Evolutionary conservation across 495 filamentous ascomycete species (phyloP).

Genomic region (Aspergillus leporis): DNA sequence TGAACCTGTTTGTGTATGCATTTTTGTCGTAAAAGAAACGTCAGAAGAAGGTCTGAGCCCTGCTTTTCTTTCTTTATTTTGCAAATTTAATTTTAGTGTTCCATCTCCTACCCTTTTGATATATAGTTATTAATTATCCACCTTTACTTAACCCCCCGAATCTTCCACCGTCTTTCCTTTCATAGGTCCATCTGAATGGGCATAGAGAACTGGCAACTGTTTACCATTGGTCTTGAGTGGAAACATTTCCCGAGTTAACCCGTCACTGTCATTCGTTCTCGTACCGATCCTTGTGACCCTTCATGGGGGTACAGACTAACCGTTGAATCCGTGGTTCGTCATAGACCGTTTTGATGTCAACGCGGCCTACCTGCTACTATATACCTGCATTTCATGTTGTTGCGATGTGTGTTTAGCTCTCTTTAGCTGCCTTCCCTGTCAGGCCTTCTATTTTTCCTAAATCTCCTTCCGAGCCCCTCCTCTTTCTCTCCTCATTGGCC

Average conservation of each 20-base stretch:
- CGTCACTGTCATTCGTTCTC: background rate
- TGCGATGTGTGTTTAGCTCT: background rate
- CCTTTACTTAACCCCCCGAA: background rate
- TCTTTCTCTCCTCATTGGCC: background rate
- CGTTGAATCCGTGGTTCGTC: background rate
- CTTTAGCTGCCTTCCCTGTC: constrained; percentile 1
- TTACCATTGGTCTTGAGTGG: background rate
- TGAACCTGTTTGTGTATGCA: constrained; percentile 12
- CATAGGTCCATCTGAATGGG: background rate
- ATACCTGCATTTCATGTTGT: background rate
- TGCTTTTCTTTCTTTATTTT: constrained; percentile 20
- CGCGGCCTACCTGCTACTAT: background rate
- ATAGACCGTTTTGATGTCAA: background rate
- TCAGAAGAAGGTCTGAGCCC: constrained; percentile 11
- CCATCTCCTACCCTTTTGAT: constrained; percentile 8
- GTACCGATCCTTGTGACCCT: background rate
- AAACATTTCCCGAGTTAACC: background rate
- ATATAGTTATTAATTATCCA: constrained; percentile 9
- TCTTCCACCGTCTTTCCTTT: background rate
- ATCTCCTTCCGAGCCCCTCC: background rate
- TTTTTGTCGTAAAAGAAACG: constrained; percentile 7
- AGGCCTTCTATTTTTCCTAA: background rate
- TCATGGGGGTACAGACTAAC: background rate
- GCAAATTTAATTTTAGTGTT: constrained; percentile 9
- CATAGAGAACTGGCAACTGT: background rate